A percentile compares a stretch with the other conserved stretches of the same genome.
Evolutionary conservation across 306 rosid species (phyloP).

Genomic region (Vigna hirtella): DNA sequence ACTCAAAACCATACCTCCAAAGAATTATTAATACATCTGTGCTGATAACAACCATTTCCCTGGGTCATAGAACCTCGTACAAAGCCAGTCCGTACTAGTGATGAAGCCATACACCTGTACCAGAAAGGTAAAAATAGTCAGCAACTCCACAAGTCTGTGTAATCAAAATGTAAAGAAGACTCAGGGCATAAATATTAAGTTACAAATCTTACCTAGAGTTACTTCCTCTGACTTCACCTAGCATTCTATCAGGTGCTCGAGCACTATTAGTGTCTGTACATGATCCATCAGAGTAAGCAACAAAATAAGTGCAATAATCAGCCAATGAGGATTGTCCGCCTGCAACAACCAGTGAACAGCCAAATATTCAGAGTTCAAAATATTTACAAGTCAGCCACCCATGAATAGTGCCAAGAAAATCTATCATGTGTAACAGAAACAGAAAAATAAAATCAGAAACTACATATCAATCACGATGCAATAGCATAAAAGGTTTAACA

Average conservation of each 20-base stretch:
- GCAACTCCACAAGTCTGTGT: conserved; percentile 25
- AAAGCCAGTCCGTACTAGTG: conserved; percentile 93
- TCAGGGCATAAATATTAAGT: conserved; percentile 22
- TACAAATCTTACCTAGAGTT: conserved; percentile 77
- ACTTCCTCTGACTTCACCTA: conserved; percentile 96
- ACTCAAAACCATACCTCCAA: conserved; percentile 71
- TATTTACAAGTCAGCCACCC: background rate
- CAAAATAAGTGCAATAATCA: conserved; percentile 97
- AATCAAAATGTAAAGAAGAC: conserved; percentile 14
- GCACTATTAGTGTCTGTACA: conserved; percentile 94
- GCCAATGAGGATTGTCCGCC: conserved; percentile 99
- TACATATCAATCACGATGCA: conserved; percentile 25
- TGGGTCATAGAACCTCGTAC: conserved; percentile 93
- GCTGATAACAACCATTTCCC: conserved; percentile 99
- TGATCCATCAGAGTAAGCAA: conserved; percentile 97
- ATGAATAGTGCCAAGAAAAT: background rate
- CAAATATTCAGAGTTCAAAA: conserved; percentile 27
- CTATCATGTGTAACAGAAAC: background rate
- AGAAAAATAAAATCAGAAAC: conserved; percentile 30
- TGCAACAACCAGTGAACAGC: conserved; percentile 48
- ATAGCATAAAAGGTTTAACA: conserved; percentile 31
- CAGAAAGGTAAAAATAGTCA: conserved; percentile 45
- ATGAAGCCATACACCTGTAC: conserved; percentile 94
- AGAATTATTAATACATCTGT: conserved; percentile 78
- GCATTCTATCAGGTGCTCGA: conserved; percentile 95